A percentile compares a stretch with the other conserved stretches of the same genome.
Evolutionary conservation across 2,329 filamentous ascomycete species (phyloP).

Genomic region (Aspergillus arachidicola): DNA sequence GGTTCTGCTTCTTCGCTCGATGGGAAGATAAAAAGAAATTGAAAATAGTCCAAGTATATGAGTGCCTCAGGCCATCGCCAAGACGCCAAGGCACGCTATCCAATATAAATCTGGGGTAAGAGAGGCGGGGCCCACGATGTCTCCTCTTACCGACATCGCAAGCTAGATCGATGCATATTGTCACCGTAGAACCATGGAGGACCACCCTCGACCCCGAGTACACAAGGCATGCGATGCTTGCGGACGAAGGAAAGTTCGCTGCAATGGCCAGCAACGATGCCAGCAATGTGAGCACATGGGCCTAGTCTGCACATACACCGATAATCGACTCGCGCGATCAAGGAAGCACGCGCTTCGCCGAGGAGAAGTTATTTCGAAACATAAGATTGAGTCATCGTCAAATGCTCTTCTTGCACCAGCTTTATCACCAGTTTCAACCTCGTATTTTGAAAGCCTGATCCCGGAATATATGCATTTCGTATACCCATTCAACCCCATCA

Average conservation of each 20-base stretch:
- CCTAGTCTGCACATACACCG: conserved; percentile 50
- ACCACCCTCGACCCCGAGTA: conserved; percentile 10
- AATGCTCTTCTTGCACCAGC: background rate
- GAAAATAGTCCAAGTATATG: background rate
- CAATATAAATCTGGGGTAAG: background rate
- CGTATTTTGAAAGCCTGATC: conserved; percentile 45
- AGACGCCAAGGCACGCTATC: background rate
- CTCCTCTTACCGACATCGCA: background rate
- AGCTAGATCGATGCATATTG: background rate
- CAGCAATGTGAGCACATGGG: conserved; percentile 48
- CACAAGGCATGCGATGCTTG: conserved; percentile 50
- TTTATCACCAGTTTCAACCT: conserved; percentile 4
- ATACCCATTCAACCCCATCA: conserved; percentile 52
- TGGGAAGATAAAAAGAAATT: background rate
- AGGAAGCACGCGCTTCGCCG: conserved; percentile 42
- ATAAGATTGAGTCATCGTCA: conserved; percentile 25
- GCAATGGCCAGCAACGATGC: conserved; percentile 50
- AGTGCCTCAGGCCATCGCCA: background rate
- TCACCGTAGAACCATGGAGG: background rate
- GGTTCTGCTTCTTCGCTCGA: background rate
- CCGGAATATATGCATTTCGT: conserved; percentile 49
- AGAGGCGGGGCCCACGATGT: background rate
- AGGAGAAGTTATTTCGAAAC: conserved; percentile 46
- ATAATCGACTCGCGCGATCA: conserved; percentile 31
- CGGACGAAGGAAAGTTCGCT: conserved; percentile 50